Evolutionary conservation across 345 rosid genomes (phyloP).

Genomic region (Noccaea caerulescens): DNA sequence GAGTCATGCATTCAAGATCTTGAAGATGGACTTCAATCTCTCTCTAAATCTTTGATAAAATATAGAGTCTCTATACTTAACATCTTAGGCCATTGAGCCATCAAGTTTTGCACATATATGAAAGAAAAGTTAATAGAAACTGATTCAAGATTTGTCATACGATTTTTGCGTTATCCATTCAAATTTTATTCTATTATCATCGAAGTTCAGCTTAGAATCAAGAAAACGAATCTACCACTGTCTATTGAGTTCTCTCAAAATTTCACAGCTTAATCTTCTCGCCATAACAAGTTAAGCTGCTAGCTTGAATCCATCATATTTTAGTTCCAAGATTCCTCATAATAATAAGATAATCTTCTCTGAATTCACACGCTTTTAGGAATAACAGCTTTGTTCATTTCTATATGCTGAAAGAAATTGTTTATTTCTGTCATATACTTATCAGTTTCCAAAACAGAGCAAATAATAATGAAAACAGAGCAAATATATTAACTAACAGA

Average conservation of each 20-base stretch:
- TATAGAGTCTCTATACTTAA: constrained; percentile 57
- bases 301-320: constrained; percentile 1
- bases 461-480: neutral
- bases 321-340: neutral
- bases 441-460: neutral
- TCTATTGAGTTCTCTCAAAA: neutral
- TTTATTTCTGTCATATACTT: neutral
- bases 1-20: constrained; percentile 51
- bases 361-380: neutral
- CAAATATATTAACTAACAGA: neutral
- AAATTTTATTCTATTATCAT: neutral
- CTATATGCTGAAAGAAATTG: neutral
- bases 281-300: neutral
- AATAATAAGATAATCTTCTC: neutral
- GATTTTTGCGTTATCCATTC: neutral
- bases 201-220: neutral
- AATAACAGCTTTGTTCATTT: neutral
- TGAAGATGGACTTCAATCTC: constrained; percentile 47
- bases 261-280: neutral
- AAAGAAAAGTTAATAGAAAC: neutral
- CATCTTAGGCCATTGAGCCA: constrained; percentile 38
- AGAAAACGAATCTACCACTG: neutral
- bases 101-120: constrained; percentile 8
- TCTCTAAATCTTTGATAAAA: constrained; percentile 49
- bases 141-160: neutral